Percentiles rank a stretch among this genome's conserved stretches.
These are phyloP conservation scores for Flaveria bidentis DNA, from an alignment of 129 eudicot species.

Conservation along the genomic window DNA sequence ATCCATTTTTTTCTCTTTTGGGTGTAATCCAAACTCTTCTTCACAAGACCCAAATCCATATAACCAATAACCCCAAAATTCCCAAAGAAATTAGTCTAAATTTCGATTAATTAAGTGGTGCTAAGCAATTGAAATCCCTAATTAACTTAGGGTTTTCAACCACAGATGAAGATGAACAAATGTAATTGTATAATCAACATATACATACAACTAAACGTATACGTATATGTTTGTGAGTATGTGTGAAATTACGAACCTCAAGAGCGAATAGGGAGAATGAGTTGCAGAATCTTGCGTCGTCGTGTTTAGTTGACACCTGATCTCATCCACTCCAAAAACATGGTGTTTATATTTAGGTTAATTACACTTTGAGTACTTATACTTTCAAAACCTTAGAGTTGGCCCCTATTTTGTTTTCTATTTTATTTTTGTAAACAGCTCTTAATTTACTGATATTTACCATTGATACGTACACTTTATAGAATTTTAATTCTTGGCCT, in stretches of 20 bases:
- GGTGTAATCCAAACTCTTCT: slow-evolving; percentile 47
- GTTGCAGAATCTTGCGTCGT: slow-evolving; percentile 36
- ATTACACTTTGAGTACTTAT: slow-evolving; percentile 18
- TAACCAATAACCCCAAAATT: slow-evolving; percentile 6
- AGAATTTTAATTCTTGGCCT: no score
- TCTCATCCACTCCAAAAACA: slow-evolving; percentile 33
- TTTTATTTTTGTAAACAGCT: no score
- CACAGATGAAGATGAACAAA: not conserved
- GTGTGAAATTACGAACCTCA: slow-evolving; percentile 31
- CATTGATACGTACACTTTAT: no score
- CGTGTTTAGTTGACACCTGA: slow-evolving; percentile 29
- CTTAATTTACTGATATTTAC: no score
- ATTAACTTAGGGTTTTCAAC: slow-evolving; percentile 29
- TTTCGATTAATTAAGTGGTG: not conserved
- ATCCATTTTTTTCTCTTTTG: slow-evolving; percentile 58
- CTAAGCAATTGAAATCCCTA: slow-evolving; percentile 3
- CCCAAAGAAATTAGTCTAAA: not conserved
- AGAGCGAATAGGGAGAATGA: slow-evolving; percentile 9
- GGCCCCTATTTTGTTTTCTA: not conserved
- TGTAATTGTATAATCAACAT: slow-evolving; percentile 7
- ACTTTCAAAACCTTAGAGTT: not conserved
- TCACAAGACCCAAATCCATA: slow-evolving; percentile 65
- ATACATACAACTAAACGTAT: slow-evolving; percentile 15
- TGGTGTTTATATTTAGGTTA: slow-evolving; percentile 14
- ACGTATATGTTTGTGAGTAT: slow-evolving; percentile 7